Conservation (phyloP, 345 rosid genomes). For the Barbarea vulgaris region DNA sequence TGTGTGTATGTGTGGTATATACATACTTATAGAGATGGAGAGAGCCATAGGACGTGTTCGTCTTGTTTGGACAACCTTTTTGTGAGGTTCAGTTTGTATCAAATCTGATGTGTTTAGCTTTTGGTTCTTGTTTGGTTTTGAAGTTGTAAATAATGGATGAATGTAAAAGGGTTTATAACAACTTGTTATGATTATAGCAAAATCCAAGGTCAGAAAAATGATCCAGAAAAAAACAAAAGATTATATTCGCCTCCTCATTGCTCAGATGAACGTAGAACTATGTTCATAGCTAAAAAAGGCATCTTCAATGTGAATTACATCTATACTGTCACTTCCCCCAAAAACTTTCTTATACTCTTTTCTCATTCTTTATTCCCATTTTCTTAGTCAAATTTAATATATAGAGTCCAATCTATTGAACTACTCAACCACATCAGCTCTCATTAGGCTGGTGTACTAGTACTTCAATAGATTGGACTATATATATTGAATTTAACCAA, state of each 20-base stretch:
- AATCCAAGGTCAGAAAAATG: too few relatives aligned
- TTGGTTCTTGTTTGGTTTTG: too few relatives aligned
- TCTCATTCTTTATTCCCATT: slow-evolving; percentile 2
- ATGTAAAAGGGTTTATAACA: too few relatives aligned
- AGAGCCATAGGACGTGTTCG: neutral
- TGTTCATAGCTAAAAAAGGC: slow-evolving; percentile 4
- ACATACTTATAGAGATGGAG: neutral
- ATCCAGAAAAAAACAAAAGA: neutral
- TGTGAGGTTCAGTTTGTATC: neutral
- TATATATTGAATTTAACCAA: slow-evolving; percentile 26
- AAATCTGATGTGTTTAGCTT: too few relatives aligned
- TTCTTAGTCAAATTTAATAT: slow-evolving; percentile 24
- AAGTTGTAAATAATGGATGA: too few relatives aligned
- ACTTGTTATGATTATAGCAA: neutral
- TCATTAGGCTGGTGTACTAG: slow-evolving; percentile 25
- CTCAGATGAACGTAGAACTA: slow-evolving; percentile 28
- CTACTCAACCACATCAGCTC: slow-evolving; percentile 39
- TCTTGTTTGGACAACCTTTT: neutral
- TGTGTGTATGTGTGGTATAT: neutral
- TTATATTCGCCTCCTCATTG: slow-evolving; percentile 11
- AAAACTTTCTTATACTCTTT: neutral
- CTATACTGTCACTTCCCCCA: slow-evolving; percentile 10
- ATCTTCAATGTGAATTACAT: neutral
- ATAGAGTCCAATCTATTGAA: slow-evolving; percentile 38
- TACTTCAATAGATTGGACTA: slow-evolving; percentile 40